Percentiles rank a stretch among this genome's conserved stretches.
phyloP scores from a whole-genome alignment of 352 stramenopile genomes.

The Phytophthora tentaculata region DNA sequence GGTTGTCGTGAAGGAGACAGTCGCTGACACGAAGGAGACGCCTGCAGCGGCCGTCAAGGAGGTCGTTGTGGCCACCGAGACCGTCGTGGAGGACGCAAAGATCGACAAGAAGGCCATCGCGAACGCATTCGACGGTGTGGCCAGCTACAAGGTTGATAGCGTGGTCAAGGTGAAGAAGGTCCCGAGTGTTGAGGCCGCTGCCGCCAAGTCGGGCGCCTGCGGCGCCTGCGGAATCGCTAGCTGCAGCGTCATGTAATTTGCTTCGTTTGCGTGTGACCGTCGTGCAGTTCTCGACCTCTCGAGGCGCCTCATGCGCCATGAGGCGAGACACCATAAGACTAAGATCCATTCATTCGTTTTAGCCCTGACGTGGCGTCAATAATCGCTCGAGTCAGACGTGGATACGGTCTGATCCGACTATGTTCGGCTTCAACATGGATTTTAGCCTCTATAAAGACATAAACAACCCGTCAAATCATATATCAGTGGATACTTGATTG shows the following conservation, averaged over 20 bases:
- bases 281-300: neutral
- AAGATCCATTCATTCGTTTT: constrained; percentile 18
- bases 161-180: constrained; percentile 36
- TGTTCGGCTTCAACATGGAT: constrained; percentile 21
- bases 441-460: constrained; percentile 13
- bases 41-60: constrained; percentile 25
- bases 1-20: constrained; percentile 12
- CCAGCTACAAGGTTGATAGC: constrained; percentile 48
- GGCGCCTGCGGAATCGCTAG: constrained; percentile 36
- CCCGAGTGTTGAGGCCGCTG: constrained; percentile 25
- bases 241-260: constrained; percentile 42
- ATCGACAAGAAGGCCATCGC: constrained; percentile 37
- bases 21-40: constrained; percentile 14
- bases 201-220: constrained; percentile 28
- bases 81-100: constrained; percentile 24
- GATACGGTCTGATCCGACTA: constrained; percentile 6
- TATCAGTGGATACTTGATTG: constrained; percentile 22
- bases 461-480: constrained; percentile 4
- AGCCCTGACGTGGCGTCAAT: constrained; percentile 11
- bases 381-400: constrained; percentile 10
- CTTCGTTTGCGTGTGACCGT: constrained; percentile 13
- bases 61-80: constrained; percentile 22
- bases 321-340: constrained; percentile 17
- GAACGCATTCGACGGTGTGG: constrained; percentile 43
- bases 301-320: neutral